Percentiles rank a stretch among this genome's conserved stretches.
Evolutionary conservation across 2,329 filamentous ascomycete genomes (phyloP).

Genomic region (Cryphonectria japonica): DNA sequence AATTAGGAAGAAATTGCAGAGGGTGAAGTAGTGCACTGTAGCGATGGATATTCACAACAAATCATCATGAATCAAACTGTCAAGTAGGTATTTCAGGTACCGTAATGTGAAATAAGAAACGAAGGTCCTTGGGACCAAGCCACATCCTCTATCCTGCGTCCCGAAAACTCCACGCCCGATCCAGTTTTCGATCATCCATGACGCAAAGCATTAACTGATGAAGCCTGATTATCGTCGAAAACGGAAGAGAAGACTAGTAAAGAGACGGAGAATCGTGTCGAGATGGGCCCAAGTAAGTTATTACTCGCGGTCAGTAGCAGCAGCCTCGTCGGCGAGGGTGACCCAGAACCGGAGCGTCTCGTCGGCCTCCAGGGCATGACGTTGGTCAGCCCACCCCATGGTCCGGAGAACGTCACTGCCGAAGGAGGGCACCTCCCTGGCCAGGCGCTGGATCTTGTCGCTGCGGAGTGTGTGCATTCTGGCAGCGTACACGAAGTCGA

Average conservation of each 20-base stretch:
- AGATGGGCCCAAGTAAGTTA: neutral
- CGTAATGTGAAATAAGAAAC: too few relatives aligned
- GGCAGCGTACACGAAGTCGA: conserved; percentile 1
- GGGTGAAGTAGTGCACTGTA: too few relatives aligned
- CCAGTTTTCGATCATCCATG: neutral
- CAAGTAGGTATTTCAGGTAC: neutral
- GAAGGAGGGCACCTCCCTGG: conserved; percentile 2
- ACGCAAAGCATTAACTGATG: neutral
- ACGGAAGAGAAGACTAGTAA: neutral
- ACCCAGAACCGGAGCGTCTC: neutral
- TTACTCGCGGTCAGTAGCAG: neutral
- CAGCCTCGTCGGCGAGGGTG: too few relatives aligned
- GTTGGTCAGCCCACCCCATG: neutral
- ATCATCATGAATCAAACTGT: neutral
- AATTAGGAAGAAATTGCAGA: too few relatives aligned
- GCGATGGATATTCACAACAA: neutral
- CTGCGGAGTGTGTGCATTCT: neutral
- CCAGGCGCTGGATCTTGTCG: neutral
- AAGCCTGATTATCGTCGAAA: neutral
- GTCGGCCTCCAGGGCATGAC: neutral
- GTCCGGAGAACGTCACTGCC: neutral
- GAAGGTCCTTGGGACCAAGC: too few relatives aligned
- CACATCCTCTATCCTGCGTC: neutral
- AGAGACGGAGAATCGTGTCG: neutral
- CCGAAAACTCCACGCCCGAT: neutral